These are phyloP conservation scores for Phialocephala subalpina DNA, from an alignment of 2,329 filamentous ascomycete species.

Conservation along the genomic window DNA sequence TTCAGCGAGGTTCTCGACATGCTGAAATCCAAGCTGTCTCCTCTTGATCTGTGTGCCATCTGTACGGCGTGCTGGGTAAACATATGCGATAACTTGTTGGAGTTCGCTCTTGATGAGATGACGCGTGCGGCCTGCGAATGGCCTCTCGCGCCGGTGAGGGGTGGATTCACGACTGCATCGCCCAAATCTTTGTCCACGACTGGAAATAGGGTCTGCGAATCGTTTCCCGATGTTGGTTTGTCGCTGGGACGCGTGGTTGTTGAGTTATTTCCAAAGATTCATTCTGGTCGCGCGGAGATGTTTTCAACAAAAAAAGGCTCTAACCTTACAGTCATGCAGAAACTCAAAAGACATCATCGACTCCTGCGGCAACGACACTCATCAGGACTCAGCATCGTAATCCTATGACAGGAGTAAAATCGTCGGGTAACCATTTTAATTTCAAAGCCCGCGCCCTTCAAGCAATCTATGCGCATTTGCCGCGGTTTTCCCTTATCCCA, in stretches of 20 bases:
- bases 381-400: background rate
- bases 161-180: background rate
- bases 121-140: background rate
- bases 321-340: background rate
- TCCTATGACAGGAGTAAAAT: background rate
- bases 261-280: background rate
- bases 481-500: constrained; percentile 12
- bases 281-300: too few species aligned
- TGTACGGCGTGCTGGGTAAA: too few species aligned
- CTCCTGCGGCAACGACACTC: background rate
- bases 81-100: too few species aligned
- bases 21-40: too few species aligned
- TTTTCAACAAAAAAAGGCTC: background rate
- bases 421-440: background rate
- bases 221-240: background rate
- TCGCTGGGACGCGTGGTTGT: background rate
- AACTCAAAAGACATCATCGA: background rate
- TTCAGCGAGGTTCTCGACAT: too few species aligned
- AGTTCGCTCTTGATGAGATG: background rate
- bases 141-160: background rate
- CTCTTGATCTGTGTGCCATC: too few species aligned
- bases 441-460: background rate
- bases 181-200: background rate
- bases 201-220: background rate
- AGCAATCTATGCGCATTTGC: background rate